Base-by-base conservation (phyloP, 1,284 basidiomycete species). In the Moesziomyces sp. region DNA sequence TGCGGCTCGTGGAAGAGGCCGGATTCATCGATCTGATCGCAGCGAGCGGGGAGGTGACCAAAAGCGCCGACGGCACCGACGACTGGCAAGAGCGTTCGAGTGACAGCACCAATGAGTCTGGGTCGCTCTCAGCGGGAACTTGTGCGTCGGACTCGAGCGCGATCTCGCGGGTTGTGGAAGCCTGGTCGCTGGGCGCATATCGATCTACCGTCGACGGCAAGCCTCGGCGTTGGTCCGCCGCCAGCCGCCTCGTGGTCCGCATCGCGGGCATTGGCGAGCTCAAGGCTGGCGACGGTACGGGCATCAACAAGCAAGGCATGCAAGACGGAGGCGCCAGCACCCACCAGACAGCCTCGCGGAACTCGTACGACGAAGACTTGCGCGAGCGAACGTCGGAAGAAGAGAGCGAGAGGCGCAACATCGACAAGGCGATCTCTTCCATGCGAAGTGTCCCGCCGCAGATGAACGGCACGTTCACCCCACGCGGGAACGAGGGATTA, bases 111-210 rank as follows among this genome's bases (percentile, higher is more conserved):
- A 47, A 48, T 18, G 46, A 30, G 24, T 56, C 54, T 9, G n/a
- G 8, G 6, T 53, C 52, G 43, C 18, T 38, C 38, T 40, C 38
- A 5, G 38, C 11, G 14, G 38, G 11, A 6, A 40, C 38, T 13
- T 40, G 46, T 9, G 26, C 45, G n/a, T 56, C 46, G 23, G 30
- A 46, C 19, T 47, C 54, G n/a, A 43, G 19, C 28, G 16, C 24
- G 35, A 40, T 23, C 28, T 38, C 30, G 18, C 54, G 54, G 10
- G 23, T 56, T 9, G 54, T 56, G 19, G 46, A 56, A 26, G 54
- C 54, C 11, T 56, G 54, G 54, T 56, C 54, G 18, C n/a, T 48
- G 18, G 54, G 54, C 19, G 54, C 54, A 10, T 56, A 56, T 21
- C 33, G 46, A 8, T 56, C 54, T 13, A 48, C 46, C 2, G 24